These are phyloP conservation scores for Penicillium fuscoglaucum DNA, from an alignment of 2,329 filamentous ascomycete genomes.

Conservation along the genomic window DNA sequence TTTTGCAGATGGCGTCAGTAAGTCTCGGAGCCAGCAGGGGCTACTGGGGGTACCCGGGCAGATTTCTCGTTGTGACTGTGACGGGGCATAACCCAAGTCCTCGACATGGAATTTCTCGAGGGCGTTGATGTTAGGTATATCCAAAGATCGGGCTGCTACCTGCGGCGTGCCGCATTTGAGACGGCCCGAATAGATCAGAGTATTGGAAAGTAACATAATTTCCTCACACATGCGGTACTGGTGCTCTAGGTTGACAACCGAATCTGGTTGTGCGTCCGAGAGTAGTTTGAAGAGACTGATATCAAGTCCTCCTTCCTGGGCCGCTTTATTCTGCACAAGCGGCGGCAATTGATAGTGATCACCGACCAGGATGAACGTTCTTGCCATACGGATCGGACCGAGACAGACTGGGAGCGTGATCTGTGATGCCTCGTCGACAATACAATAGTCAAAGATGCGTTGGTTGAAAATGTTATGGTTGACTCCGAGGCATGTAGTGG, in stretches of 20 bases:
- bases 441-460: slow-evolving; percentile 94
- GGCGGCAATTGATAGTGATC: slow-evolving; percentile 96
- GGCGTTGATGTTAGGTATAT: slow-evolving; percentile 65
- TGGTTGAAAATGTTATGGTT: slow-evolving; percentile 86
- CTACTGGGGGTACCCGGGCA: slow-evolving; percentile 55
- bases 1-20: slow-evolving; percentile 68
- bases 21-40: slow-evolving; percentile 73
- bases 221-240: slow-evolving; percentile 99
- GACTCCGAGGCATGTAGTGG: slow-evolving; percentile 90
- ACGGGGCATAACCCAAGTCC: slow-evolving; percentile 21
- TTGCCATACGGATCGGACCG: slow-evolving; percentile 88
- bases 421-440: slow-evolving; percentile 96
- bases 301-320: slow-evolving; percentile 81
- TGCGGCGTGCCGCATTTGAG: slow-evolving; percentile 83
- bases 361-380: slow-evolving; percentile 90
- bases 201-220: slow-evolving; percentile 91
- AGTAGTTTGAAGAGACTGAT: slow-evolving; percentile 91
- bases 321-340: slow-evolving; percentile 88
- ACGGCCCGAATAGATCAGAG: slow-evolving; percentile 85
- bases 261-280: slow-evolving; percentile 81
- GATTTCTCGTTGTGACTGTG: slow-evolving; percentile 41
- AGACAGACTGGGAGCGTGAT: slow-evolving; percentile 94
- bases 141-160: slow-evolving; percentile 68
- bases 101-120: slow-evolving; percentile 59
- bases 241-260: slow-evolving; percentile 88